Conservation (phyloP, 2,329 filamentous ascomycete genomes). For the Aspergillus brasiliensis region DNA sequence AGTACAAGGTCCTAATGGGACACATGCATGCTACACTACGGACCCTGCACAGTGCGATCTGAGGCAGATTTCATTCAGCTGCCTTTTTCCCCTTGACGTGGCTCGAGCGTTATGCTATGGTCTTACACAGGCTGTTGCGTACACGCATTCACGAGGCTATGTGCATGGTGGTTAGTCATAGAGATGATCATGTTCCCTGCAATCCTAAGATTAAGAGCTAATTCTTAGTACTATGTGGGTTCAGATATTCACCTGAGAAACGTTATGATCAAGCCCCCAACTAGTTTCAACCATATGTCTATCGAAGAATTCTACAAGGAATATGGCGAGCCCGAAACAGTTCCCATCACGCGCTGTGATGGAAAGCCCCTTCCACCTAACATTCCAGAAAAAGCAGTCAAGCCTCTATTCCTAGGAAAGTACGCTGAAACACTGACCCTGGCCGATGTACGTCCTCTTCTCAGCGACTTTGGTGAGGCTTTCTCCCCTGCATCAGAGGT, state of each 20-base stretch:
- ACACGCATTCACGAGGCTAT: slow-evolving; percentile 29
- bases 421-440: slow-evolving; percentile 29
- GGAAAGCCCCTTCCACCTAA: slow-evolving; percentile 27
- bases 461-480: slow-evolving; percentile 34
- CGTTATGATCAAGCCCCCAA: slow-evolving; percentile 27
- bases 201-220: neutral
- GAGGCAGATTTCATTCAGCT: slow-evolving; percentile 29
- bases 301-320: slow-evolving; percentile 34
- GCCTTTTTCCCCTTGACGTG: slow-evolving; percentile 31
- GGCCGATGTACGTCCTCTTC: slow-evolving; percentile 31
- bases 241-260: slow-evolving; percentile 36
- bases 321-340: slow-evolving; percentile 32
- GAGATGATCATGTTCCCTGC: neutral
- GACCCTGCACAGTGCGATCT: slow-evolving; percentile 30
- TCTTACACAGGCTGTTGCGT: slow-evolving; percentile 25
- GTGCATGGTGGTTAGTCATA: slow-evolving; percentile 32
- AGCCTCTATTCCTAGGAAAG: slow-evolving; percentile 33
- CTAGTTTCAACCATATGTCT: slow-evolving; percentile 31
- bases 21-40: slow-evolving; percentile 30
- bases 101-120: slow-evolving; percentile 24
- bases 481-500: slow-evolving; percentile 20
- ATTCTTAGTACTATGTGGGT: neutral
- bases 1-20: slow-evolving; percentile 31
- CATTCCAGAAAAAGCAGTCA: slow-evolving; percentile 28
- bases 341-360: slow-evolving; percentile 27